Evolutionary conservation across 306 rosid species (phyloP), one percentile per base, ranked within the genome.

Genomic region (Cucurbita pepo): DNA sequence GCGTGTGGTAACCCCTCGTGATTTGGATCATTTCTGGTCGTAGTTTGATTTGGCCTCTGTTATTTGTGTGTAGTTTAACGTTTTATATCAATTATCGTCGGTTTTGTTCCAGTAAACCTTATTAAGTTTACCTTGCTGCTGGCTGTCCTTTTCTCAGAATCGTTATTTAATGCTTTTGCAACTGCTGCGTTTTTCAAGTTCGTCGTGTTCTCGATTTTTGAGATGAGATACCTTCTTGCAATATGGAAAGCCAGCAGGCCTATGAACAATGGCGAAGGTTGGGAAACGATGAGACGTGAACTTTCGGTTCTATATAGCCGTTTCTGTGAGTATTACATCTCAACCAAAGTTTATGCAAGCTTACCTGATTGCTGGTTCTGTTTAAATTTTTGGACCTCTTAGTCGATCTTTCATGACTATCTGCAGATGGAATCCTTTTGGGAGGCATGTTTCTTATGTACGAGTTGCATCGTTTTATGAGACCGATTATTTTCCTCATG

Each of bases 211-310:
- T 94, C 99, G 54, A 94, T 94, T 77, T 94, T 94, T 75, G 99
- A 94, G 88, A 94, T 94, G 99, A 87, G 99, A 84, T 94, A 94
- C 84, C 99, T 94, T 74, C 99, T 94, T 76, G 97, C 95, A 47
- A 94, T 94, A 90, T 94, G 99, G 99, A 94, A 94, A 81, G 99
- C 99, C 63, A 91, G 80, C 81, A 85, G 99, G 81, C 95, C 97
- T 72, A 74, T 82, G 85, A 89, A 84, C 82, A 91, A 76, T 54
- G 97, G 99, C 60, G 99, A 89, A 82, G 99, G 97, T 76, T 94
- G 99, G 99, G 99, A 89, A 80, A 86, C 86, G 22, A 91, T 94
- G 99, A 86, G 99, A 88, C 97, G 99, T 10, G 99, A 91, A 79
- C 96, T 94, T 70, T 94, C 99, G 9, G 91, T 94, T 86, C 80